Evolutionary conservation across 345 rosid genomes (phyloP), one percentile per base, ranked within the genome.

Genomic region (Lumnitzera littorea): DNA sequence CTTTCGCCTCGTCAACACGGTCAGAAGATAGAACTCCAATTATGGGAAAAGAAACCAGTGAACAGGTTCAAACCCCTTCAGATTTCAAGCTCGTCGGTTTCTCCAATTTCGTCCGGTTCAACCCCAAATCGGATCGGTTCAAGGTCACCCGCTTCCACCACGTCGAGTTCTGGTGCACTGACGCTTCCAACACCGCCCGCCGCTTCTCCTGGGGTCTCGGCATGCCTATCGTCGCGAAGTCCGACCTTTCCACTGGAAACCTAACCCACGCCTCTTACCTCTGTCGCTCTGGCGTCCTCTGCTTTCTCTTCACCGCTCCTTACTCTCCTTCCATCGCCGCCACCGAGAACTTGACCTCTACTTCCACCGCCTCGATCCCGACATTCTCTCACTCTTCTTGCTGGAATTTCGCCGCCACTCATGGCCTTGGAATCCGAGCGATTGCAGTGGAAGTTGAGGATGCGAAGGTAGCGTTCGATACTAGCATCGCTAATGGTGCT

Each of bases 181-280:
- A 91, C 57, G 92, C 98, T 57, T 83, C 94, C 70, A 91, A 91
- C 72, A 55, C 78, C 56, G 67, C 92, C 8, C 87, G 86, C 47
- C 94, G 96, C 46, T 91, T 91, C 81, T 82, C 95, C 0, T 91
- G 95, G 95, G 98, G 91, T 3, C 88, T 92, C 29, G 98, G 96
- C 31, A 89, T 89, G 98, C 80, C 78, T 3, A 47, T 92, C 64
- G 57, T 80, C 57, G 91, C 88, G 20, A 92, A 89, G 69, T 92
- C 98, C 9, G 98, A 92, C 62, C 90, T 91, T 48, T 91, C 96
- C 73, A 89, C 98, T 36, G 98, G 96, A 0, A 91, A 91, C 76
- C 53, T 56, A 49, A 75, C 80, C 31, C 98, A 92, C 57, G 96
- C 96, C 11, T 91, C 96, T 14, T 89, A 89, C 67, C 86, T 89